phyloP scores from a whole-genome alignment of 2,329 filamentous ascomycete species.

The Periglandula ipomoeae region DNA sequence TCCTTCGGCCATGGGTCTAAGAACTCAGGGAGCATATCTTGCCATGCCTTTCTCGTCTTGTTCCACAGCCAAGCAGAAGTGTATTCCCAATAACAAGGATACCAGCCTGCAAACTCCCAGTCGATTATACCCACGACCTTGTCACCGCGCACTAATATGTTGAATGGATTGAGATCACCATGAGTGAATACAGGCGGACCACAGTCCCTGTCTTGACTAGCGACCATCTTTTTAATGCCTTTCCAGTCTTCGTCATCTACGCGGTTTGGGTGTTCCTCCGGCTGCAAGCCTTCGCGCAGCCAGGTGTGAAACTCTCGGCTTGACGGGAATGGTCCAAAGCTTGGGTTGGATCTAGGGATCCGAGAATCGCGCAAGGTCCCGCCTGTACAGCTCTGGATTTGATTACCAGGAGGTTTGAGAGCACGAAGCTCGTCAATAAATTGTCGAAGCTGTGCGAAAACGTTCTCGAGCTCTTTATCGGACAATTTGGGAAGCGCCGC shows the following conservation, averaged over 20 bases:
- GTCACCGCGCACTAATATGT: slow-evolving; percentile 31
- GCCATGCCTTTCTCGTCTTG: slow-evolving; percentile 26
- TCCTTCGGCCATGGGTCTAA: slow-evolving; percentile 26
- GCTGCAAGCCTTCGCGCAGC: slow-evolving; percentile 18
- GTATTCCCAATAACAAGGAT: slow-evolving; percentile 25
- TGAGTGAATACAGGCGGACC: slow-evolving; percentile 35
- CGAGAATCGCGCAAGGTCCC: slow-evolving; percentile 20
- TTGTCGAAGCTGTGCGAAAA: slow-evolving; percentile 14
- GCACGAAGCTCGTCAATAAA: slow-evolving; percentile 16
- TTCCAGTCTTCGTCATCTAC: slow-evolving; percentile 15
- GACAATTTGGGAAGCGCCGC: slow-evolving; percentile 9
- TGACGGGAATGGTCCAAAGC: slow-evolving; percentile 22
- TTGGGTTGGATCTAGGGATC: slow-evolving; percentile 10
- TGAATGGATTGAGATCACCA: slow-evolving; percentile 32
- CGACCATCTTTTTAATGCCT: slow-evolving; percentile 23
- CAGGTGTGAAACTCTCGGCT: slow-evolving; percentile 22
- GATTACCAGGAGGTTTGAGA: slow-evolving; percentile 13
- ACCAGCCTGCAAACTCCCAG: slow-evolving; percentile 25
- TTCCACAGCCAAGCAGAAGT: slow-evolving; percentile 16
- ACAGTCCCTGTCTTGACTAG: slow-evolving; percentile 25
- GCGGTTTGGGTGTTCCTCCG: slow-evolving; percentile 12
- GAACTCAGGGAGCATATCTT: slow-evolving; percentile 22
- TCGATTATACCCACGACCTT: slow-evolving; percentile 34
- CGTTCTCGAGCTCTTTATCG: slow-evolving; percentile 3
- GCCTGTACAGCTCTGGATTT: slow-evolving; percentile 16